These are phyloP conservation scores for Micractinium conductrix DNA, from an alignment of 139 green algal species.

Conservation along the genomic window DNA sequence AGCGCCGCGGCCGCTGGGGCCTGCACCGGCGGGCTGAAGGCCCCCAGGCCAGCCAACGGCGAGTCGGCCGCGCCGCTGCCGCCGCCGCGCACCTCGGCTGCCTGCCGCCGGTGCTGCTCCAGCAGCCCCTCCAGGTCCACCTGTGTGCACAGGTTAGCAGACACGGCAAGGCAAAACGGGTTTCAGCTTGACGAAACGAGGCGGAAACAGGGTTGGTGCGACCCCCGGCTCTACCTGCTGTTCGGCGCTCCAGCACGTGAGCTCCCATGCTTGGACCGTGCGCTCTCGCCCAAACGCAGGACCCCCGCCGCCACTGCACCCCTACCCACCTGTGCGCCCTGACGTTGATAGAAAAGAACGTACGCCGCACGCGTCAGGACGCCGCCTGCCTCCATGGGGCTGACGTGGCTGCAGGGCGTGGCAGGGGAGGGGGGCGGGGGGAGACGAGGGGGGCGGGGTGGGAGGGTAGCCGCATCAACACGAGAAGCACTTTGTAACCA, in stretches of 20 bases:
- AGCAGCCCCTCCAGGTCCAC: slow-evolving; percentile 8
- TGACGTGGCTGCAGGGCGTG: slow-evolving; percentile 63
- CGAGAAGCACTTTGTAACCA: too few relatives aligned
- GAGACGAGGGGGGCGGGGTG: too few relatives aligned
- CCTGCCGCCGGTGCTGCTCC: background rate
- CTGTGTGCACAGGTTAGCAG: too few relatives aligned
- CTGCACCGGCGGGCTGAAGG: background rate
- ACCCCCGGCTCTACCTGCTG: too few relatives aligned
- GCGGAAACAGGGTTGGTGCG: too few relatives aligned
- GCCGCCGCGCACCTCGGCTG: background rate
- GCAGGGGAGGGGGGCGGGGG: slow-evolving; percentile 5
- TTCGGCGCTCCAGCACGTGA: too few relatives aligned
- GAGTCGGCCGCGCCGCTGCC: background rate
- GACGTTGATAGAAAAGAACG: slow-evolving; percentile 93
- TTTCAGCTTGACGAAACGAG: too few relatives aligned
- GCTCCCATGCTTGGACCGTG: too few relatives aligned
- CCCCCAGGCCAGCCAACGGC: background rate
- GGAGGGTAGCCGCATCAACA: too few relatives aligned
- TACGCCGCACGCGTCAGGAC: slow-evolving; percentile 81
- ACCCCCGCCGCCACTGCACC: too few relatives aligned
- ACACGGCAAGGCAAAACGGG: too few relatives aligned
- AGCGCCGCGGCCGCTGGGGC: background rate
- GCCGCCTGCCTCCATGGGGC: slow-evolving; percentile 5
- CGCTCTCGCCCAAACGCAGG: too few relatives aligned
- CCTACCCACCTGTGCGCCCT: background rate